These are phyloP conservation scores for Hypomyces rosellus DNA, from an alignment of 2,329 filamentous ascomycete species.

Conservation along the genomic window DNA sequence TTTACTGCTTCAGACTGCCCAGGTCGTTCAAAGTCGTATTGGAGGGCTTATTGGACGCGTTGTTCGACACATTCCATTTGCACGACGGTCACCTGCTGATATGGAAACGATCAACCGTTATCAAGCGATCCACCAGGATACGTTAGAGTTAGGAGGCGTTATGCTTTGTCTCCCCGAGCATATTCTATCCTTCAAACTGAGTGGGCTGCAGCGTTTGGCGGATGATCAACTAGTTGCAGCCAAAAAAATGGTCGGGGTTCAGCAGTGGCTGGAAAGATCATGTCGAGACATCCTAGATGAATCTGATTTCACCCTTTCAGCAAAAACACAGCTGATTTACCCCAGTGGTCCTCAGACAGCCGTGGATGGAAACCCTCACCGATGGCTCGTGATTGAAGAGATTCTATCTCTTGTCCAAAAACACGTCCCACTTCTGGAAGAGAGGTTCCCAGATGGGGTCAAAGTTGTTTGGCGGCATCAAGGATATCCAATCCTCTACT, in stretches of 20 bases:
- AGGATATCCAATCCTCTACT: slow-evolving; percentile 50
- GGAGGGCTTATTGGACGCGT: slow-evolving; percentile 48
- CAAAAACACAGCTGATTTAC: slow-evolving; percentile 46
- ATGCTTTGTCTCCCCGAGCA: slow-evolving; percentile 58
- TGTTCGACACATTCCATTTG: slow-evolving; percentile 52
- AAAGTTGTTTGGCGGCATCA: slow-evolving; percentile 36
- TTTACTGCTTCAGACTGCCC: slow-evolving; percentile 49
- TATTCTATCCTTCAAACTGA: slow-evolving; percentile 57
- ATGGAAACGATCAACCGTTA: slow-evolving; percentile 22
- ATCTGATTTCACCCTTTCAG: slow-evolving; percentile 12
- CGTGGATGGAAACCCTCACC: slow-evolving; percentile 46
- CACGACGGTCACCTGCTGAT: slow-evolving; percentile 29
- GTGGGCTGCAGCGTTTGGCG: slow-evolving; percentile 49
- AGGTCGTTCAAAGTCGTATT: slow-evolving; percentile 47
- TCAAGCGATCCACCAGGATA: slow-evolving; percentile 25
- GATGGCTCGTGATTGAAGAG: slow-evolving; percentile 41
- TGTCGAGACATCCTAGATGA: no score
- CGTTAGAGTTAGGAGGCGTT: slow-evolving; percentile 40
- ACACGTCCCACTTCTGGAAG: slow-evolving; percentile 31
- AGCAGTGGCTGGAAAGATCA: no score
- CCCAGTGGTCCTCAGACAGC: slow-evolving; percentile 42
- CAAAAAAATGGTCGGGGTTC: no score
- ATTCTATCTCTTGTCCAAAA: slow-evolving; percentile 34
- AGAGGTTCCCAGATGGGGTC: slow-evolving; percentile 33
- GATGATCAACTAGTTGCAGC: slow-evolving; percentile 26